Conservation (phyloP, 768 basidiomycete species). For the Mycena haematopus region DNA sequence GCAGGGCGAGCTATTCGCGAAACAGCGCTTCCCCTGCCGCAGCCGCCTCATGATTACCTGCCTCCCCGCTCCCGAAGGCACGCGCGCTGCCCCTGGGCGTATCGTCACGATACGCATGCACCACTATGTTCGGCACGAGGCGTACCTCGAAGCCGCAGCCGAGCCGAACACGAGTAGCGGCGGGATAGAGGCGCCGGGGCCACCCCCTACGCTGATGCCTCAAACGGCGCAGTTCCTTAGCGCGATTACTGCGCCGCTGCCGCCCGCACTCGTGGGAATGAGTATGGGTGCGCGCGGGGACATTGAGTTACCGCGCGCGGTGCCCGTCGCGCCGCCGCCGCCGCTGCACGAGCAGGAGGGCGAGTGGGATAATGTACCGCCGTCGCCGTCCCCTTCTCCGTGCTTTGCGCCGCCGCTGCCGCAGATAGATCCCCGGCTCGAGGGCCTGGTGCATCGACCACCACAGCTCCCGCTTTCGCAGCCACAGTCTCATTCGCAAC, state of each 20-base stretch:
- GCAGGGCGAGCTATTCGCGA: slow-evolving; percentile 47
- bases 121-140: slow-evolving; percentile 39
- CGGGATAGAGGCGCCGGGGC: background rate
- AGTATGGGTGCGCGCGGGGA: background rate
- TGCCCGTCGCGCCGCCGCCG: slow-evolving; percentile 18
- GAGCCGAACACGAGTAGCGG: background rate
- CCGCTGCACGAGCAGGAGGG: slow-evolving; percentile 20
- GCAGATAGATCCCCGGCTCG: background rate
- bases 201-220: too few relatives aligned
- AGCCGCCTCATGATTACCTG: slow-evolving; percentile 56
- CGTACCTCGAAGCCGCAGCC: slow-evolving; percentile 35
- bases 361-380: slow-evolving; percentile 11
- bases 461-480: background rate
- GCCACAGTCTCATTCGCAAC: background rate
- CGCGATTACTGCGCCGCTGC: slow-evolving; percentile 15
- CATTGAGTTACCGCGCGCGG: background rate
- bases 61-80: slow-evolving; percentile 19
- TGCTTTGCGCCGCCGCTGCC: too few relatives aligned
- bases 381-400: slow-evolving; percentile 7
- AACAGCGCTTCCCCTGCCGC: slow-evolving; percentile 50
- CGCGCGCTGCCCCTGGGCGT: background rate
- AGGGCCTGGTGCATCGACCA: background rate
- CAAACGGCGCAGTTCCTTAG: slow-evolving; percentile 7
- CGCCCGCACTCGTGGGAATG: slow-evolving; percentile 8
- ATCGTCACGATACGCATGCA: slow-evolving; percentile 51